Evolutionary conservation across 1,284 basidiomycete genomes (phyloP).

Genomic region (Mycena sp.): DNA sequence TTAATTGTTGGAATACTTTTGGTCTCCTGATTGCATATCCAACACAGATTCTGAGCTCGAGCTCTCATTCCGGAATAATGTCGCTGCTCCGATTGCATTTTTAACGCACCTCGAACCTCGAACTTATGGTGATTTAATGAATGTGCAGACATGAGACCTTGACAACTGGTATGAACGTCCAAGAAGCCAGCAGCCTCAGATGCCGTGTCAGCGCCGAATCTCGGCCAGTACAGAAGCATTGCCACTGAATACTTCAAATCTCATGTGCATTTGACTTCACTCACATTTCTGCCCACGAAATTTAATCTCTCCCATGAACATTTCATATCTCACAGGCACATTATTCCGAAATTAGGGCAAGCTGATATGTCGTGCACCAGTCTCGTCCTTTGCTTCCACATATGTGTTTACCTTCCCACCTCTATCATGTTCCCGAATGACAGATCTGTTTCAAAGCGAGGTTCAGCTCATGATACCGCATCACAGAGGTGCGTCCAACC

Average conservation of each 20-base stretch:
- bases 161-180: not conserved
- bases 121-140: not conserved
- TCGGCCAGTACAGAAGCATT: not conserved
- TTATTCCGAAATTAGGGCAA: not conserved
- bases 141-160: not conserved
- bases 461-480: not conserved
- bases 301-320: not conserved
- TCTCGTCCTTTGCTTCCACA: not conserved
- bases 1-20: no score
- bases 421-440: conserved; percentile 1
- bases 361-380: not conserved
- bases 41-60: not conserved
- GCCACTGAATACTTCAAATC: not conserved
- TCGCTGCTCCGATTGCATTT: not conserved
- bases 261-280: not conserved
- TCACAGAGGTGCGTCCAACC: not conserved
- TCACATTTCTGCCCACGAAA: not conserved
- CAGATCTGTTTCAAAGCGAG: not conserved
- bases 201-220: not conserved
- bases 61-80: not conserved
- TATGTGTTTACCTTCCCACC: not conserved
- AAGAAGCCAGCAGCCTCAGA: not conserved
- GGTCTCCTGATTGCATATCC: no score
- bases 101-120: no score
- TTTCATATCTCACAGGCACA: conserved; percentile 4